phyloP scores from a whole-genome alignment of 148 eudicot genomes.

The Amaranthus hypochondriacus region DNA sequence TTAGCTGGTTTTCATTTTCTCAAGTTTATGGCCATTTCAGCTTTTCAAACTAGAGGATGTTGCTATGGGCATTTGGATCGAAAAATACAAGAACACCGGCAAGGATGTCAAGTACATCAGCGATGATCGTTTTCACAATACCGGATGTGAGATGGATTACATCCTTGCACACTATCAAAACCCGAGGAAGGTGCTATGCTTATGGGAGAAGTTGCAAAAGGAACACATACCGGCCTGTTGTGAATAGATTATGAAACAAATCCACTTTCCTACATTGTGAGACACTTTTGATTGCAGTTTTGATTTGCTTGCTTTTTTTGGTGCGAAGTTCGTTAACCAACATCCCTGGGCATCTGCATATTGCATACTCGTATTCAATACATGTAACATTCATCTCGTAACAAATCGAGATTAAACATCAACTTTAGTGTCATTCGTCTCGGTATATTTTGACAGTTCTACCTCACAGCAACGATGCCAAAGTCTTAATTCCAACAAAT shows the following conservation, averaged over 20 bases:
- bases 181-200: conserved; percentile 36
- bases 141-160: conserved; percentile 35
- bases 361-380: too few relatives aligned
- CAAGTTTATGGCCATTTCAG: conserved; percentile 23
- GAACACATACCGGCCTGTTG: conserved; percentile 30
- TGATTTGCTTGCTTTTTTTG: too few relatives aligned
- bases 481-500: too few relatives aligned
- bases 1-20: not conserved
- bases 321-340: too few relatives aligned
- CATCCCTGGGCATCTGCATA: too few relatives aligned
- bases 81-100: conserved; percentile 34
- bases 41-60: conserved; percentile 69
- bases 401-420: too few relatives aligned
- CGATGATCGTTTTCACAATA: conserved; percentile 42
- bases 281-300: too few relatives aligned
- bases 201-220: conserved; percentile 34
- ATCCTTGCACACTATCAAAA: conserved; percentile 34
- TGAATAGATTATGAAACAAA: conserved; percentile 15
- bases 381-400: too few relatives aligned
- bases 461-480: too few relatives aligned
- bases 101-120: conserved; percentile 39
- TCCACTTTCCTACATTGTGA: not conserved
- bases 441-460: too few relatives aligned
- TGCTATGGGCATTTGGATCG: conserved; percentile 66
- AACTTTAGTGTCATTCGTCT: too few relatives aligned